Conservation (phyloP, 2,329 filamentous ascomycete species). For the Aspergillus sp. region DNA sequence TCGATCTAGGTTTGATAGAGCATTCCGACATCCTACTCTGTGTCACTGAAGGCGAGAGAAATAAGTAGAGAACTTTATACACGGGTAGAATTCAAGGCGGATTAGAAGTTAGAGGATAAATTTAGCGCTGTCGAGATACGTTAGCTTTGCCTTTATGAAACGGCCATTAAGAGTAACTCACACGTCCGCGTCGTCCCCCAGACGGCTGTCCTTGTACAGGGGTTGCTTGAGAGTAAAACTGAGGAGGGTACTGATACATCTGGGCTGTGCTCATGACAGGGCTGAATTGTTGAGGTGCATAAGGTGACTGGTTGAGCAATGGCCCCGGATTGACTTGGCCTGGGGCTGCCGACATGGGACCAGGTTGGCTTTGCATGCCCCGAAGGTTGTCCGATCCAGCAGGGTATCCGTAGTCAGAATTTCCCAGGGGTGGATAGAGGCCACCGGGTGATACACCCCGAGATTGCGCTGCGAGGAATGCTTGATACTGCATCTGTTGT, state of each 20-base stretch:
- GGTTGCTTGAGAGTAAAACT: conserved; percentile 49
- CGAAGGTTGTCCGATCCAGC: conserved; percentile 41
- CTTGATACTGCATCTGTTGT: conserved; percentile 60
- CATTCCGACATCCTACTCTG: conserved; percentile 33
- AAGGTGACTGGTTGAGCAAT: conserved; percentile 51
- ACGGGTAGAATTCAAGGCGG: conserved; percentile 31
- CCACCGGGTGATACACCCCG: conserved; percentile 44
- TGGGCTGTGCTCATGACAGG: conserved; percentile 44
- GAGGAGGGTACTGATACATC: conserved; percentile 56
- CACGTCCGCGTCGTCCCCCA: conserved; percentile 55
- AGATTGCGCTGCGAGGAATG: conserved; percentile 50
- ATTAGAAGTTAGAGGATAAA: conserved; percentile 26
- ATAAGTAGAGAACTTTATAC: conserved; percentile 36
- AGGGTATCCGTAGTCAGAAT: conserved; percentile 46
- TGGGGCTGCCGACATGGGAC: conserved; percentile 36
- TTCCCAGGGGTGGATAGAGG: conserved; percentile 48
- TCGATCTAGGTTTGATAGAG: conserved; percentile 33
- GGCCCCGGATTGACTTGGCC: conserved; percentile 39
- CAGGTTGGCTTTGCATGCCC: conserved; percentile 38
- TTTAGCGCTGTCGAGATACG: conserved; percentile 31
- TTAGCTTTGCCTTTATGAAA: conserved; percentile 14
- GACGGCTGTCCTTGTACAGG: conserved; percentile 44
- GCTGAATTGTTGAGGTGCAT: conserved; percentile 46
- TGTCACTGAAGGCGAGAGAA: conserved; percentile 23
- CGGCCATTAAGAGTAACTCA: conserved; percentile 37